A percentile compares a stretch with the other conserved stretches of the same genome.
Conservation (phyloP, 768 basidiomycete genomes). For the Boletus tomentosulus region DNA sequence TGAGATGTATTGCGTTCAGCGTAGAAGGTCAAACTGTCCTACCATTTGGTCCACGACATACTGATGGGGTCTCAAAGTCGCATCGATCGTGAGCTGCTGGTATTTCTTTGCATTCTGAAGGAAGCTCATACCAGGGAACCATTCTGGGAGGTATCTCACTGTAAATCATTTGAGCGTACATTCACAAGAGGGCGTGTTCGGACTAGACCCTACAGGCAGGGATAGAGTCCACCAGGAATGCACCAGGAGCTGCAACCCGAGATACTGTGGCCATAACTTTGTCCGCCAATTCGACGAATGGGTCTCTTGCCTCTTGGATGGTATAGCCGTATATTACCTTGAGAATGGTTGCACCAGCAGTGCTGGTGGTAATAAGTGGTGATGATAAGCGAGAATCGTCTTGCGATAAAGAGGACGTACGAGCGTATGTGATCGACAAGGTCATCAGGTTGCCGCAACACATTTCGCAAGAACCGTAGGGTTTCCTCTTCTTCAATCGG, state of each 20-base stretch:
- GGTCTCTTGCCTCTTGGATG: conserved; percentile 33
- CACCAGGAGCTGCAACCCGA: not conserved
- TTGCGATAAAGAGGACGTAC: conserved; percentile 7
- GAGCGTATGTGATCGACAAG: conserved; percentile 16
- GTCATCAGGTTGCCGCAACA: conserved; percentile 10
- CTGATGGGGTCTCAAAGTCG: too few relatives aligned
- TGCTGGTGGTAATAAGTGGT: conserved; percentile 1
- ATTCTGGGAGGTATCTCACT: too few relatives aligned
- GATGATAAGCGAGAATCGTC: too few relatives aligned
- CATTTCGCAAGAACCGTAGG: conserved; percentile 11
- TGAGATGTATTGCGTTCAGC: too few relatives aligned
- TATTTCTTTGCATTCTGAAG: too few relatives aligned
- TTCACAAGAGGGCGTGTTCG: too few relatives aligned
- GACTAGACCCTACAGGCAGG: conserved; percentile 13
- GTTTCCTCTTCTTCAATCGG: conserved; percentile 19
- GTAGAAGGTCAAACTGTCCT: too few relatives aligned
- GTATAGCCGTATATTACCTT: conserved; percentile 40
- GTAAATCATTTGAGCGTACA: not conserved
- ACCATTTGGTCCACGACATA: too few relatives aligned
- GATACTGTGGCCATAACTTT: conserved; percentile 16
- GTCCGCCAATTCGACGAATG: conserved; percentile 30
- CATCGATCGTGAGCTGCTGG: too few relatives aligned
- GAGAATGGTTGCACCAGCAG: conserved; percentile 29
- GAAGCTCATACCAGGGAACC: too few relatives aligned
- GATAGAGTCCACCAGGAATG: conserved; percentile 20